Evolutionary conservation across 805 yeast genomes (phyloP), one percentile per base, ranked within the genome.

Genomic region (Candida saitoana): DNA sequence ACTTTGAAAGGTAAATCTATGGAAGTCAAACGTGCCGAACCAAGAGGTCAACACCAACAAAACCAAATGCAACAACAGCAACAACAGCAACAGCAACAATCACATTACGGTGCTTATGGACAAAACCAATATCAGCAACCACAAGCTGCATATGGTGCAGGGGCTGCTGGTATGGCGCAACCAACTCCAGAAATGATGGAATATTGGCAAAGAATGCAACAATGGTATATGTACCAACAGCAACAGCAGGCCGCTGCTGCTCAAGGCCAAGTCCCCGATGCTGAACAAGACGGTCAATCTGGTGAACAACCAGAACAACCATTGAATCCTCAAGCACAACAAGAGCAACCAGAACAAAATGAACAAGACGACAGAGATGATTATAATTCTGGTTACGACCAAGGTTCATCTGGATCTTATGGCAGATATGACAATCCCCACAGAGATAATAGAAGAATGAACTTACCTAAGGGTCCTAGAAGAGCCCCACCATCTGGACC

Each of bases 11-110:
- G 96, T 37, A 87, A 84, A 56, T 75, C 82, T 42, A 83, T 85
- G 79, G 93, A 85, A 63, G 86, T 85, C 47, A 85, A 85, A 57
- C 76, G 88, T 59, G 93, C 93, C 3, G 90, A 82, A 59, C 90
- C 91, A 52, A 76, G 91, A 63, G 82, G 82, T 50, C 83, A 77
- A 60, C 87, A 82, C 42, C 72, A 67, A 40, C 72, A 60, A 48
- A 56, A 56, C 39, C 71, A 62, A 42, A 59, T 59, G 48, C 57
- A 58, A 46, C 62, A 57, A 42, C 67, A 62, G 40, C 58, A 58
- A 46, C 64, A 59, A 33, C 53, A 54, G 42, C 49, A 54, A 54
- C 62, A 50, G 47, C 73, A 43, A 36, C 51, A 41, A 34, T 47
- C 48, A 18, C 47, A 45, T 19, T 58, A 49, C 40, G 49, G 47